These are phyloP conservation scores for Fusarium abutilonis DNA, from an alignment of 2,329 filamentous ascomycete species.

Conservation along the genomic window DNA sequence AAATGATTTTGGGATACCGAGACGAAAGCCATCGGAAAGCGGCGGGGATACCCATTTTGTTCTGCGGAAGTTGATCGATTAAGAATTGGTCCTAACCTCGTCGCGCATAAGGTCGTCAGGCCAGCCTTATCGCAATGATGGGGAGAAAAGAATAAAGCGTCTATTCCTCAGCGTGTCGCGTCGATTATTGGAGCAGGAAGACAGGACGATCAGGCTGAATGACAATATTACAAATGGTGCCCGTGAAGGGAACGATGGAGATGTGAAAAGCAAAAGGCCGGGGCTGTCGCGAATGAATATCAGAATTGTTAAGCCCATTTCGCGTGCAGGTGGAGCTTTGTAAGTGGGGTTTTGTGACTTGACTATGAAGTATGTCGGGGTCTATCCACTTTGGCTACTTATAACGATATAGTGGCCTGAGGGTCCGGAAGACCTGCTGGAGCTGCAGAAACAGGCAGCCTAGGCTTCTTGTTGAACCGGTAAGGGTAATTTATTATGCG, in stretches of 20 bases:
- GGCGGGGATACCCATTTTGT: slow-evolving; percentile 88
- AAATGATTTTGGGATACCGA: slow-evolving; percentile 98
- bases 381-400: no score
- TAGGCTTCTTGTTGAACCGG: no score
- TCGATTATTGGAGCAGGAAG: neutral
- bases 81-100: slow-evolving; percentile 11
- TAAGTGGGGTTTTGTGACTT: slow-evolving; percentile 1
- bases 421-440: no score
- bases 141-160: neutral
- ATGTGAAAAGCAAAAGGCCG: slow-evolving; percentile 9
- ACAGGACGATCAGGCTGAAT: neutral
- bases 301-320: slow-evolving; percentile 4
- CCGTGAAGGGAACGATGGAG: slow-evolving; percentile 4
- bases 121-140: slow-evolving; percentile 13
- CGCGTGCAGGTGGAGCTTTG: neutral
- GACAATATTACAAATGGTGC: neutral
- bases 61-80: neutral
- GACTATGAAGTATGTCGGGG: no score
- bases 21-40: slow-evolving; percentile 96
- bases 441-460: no score
- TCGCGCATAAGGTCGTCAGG: slow-evolving; percentile 11
- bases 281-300: slow-evolving; percentile 35
- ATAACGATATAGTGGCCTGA: no score
- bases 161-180: slow-evolving; percentile 12
- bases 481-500: no score